Evolutionary conservation across 2,329 filamentous ascomycete genomes (phyloP).

Genomic region (Chrysoporthe austroafricana): DNA sequence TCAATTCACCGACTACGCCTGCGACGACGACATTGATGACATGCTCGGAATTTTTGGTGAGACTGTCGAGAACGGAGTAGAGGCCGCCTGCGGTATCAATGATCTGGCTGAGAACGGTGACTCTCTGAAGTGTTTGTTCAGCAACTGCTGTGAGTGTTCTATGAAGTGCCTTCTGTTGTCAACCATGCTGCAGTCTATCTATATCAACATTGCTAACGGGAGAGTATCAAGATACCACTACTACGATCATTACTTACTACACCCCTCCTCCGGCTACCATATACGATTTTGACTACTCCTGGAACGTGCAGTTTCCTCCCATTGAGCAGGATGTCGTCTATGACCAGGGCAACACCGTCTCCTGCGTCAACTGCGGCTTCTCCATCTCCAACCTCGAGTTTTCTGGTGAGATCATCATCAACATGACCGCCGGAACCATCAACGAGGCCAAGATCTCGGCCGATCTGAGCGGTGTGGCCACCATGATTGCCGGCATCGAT

Average conservation of each 20-base stretch:
- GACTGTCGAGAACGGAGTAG: not conserved
- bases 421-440: conserved; percentile 8
- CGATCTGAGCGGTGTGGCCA: conserved; percentile 2
- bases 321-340: conserved; percentile 15
- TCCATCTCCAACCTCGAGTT: conserved; percentile 9
- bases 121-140: not conserved
- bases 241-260: not conserved
- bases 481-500: not conserved
- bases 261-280: not conserved
- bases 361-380: conserved; percentile 11
- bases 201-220: not conserved
- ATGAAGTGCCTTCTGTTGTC: not conserved
- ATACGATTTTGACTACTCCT: conserved; percentile 7
- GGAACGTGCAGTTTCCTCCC: conserved; percentile 1
- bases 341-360: not conserved
- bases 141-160: not conserved
- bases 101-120: not conserved
- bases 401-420: conserved; percentile 8
- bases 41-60: conserved; percentile 2
- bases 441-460: not conserved
- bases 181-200: too few relatives aligned
- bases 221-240: not conserved
- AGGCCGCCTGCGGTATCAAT: not conserved
- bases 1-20: conserved; percentile 3
- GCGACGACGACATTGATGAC: conserved; percentile 1